A percentile compares a stretch with the other conserved stretches of the same genome.
Evolutionary conservation across 306 rosid genomes (phyloP).

Genomic region (Purshia tridentata): DNA sequence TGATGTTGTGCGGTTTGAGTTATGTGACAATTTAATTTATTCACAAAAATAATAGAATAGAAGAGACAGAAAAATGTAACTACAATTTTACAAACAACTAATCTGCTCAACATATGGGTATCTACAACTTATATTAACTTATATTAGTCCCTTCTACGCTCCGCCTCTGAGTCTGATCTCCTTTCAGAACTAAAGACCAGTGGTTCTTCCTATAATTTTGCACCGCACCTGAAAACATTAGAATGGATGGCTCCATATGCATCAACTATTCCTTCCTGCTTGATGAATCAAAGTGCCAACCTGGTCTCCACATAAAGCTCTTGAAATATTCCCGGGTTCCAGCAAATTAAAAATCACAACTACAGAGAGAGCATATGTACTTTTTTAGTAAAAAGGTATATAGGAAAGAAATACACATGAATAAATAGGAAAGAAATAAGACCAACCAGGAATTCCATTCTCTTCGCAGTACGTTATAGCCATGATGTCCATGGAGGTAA

Average conservation of each 20-base stretch:
- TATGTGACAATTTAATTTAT: no score
- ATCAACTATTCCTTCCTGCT: constrained; percentile 52
- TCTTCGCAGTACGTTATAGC: constrained; percentile 63
- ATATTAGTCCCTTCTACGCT: no score
- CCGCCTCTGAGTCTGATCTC: not conserved
- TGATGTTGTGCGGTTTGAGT: no score
- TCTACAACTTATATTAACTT: no score
- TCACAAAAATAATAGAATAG: no score
- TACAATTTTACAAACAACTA: no score
- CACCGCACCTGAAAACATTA: not conserved
- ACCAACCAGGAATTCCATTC: constrained; percentile 67
- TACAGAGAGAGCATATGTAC: constrained; percentile 17
- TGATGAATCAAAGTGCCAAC: constrained; percentile 65
- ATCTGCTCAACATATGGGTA: no score
- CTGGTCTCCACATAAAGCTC: constrained; percentile 69
- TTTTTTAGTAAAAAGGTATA: constrained; percentile 17
- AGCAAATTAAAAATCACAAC: constrained; percentile 63
- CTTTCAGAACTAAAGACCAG: no score
- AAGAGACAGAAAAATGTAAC: no score
- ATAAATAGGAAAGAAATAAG: not conserved
- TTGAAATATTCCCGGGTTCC: constrained; percentile 70
- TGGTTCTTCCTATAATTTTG: not conserved
- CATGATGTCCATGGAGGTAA: constrained; percentile 47
- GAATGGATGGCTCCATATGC: not conserved
- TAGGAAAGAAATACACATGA: not conserved